Base-by-base conservation (phyloP, 345 rosid genomes). In the Moringa oleifera region DNA sequence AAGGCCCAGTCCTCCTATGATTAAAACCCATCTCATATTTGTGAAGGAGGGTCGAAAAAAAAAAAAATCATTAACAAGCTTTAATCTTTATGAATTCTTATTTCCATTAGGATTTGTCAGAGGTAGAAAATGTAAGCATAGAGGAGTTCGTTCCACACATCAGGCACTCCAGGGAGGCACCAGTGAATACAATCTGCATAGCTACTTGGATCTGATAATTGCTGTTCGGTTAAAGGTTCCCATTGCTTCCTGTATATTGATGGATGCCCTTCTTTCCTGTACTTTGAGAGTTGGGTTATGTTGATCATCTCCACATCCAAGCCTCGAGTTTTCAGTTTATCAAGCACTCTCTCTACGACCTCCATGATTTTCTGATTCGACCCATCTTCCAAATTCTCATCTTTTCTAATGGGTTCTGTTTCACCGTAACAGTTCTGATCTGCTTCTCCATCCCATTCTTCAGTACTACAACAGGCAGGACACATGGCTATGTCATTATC, bases 81-180 rank as follows among this genome's bases (percentile, higher is more conserved):
- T 41, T 15, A 41, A 15, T 33, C 12, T 9, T 41, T 16, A 41
- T 41, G 47, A 41, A 7, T 41, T 41, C 12, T 41, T 4, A 4
- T 41, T 41, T 11, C 47, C 6, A 41, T 41, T 15, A 33, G 10
- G 60, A 20, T 1, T 45, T 55, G 59, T 73, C 54, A 58, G 16
- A 53, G 62, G 11, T 24, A 54, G 71, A 76, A 63, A 60, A 89
- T 77, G 36, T 78, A 75, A 20, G 94, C 80, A 65, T 80, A 93
- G 63, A 93, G 86, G 20, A 93, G 80, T 67, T 86, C 81, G 58
- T 93, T 93, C 98, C 98, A 93, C 10, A 85, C 90, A 73, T 93
- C 98, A 23, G 96, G 92, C 8, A 86, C 88, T 25, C 98, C 98
- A 24, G 98, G 98, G 23, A 92, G 89, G 64, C 90, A 88, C 98